Evolutionary conservation across 257 asterid genomes (phyloP), one percentile per base, ranked within the genome.

Genomic region (Paulownia fortunei): DNA sequence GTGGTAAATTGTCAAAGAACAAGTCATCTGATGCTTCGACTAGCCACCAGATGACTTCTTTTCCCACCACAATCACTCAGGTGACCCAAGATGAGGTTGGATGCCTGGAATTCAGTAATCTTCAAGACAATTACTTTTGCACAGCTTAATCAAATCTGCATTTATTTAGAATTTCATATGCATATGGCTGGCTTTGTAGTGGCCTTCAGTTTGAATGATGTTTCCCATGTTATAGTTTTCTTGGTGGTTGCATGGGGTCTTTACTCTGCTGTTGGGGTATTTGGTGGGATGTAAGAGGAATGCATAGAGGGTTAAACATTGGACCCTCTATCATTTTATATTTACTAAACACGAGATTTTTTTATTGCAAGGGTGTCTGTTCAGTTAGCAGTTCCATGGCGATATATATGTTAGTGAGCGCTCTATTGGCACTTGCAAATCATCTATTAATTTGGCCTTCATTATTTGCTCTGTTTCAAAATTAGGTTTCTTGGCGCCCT

Each of bases 61-160:
- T 32, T 30, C 77, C 89, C 34, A 12, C 24, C 68, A 76, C 82
- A 11, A 83, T 87, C 79, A 87, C 94, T 54, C 80, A 84, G 81
- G 69, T 89, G 62, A 81, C 56, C 85, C 92, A 41, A 84, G 94
- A 86, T 89, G 84, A 85, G 63, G 63, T 66, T 66, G n/a, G 11
- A 73, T 13, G 15, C 18, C 69, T n/a, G 54, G 13, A 12, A 68
- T 54, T 73, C 27, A 44, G 59, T 54, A 23, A 56, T 62, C 66
- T 42, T 26, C 54, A 0, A 34, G 44, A 56, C 62, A 44, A 41
- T 15, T 27, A 2, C 3, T 21, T 44, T 70, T 24, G 32, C 63
- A n/a, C 32, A 0, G 55, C 21, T 66, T 42, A 55, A 46, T 42
- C 41, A 59, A 24, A 74, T 37, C 0, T 61, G n/a, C 60, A 49